Base-by-base conservation (phyloP, 805 yeast species). In the Kazachstania africana region DNA sequence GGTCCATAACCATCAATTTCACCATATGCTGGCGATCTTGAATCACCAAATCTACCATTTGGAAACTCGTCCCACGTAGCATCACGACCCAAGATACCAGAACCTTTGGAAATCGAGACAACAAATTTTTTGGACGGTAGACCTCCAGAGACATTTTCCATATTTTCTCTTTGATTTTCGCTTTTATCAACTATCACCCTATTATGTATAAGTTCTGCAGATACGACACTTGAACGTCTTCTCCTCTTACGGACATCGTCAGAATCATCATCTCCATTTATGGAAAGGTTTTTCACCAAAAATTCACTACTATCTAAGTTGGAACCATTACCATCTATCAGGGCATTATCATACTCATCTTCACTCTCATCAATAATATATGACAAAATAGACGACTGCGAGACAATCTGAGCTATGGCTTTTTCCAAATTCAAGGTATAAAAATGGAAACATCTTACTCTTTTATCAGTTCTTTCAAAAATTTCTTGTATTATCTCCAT, bases 1-100 rank as follows among this genome's bases (percentile, higher is more conserved):
- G 96, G 95, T 2, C 97, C 97, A 54, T 88, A 91, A 19, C 97
- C 97, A 54, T 87, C 96, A 45, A 88, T 83, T 59, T 88, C 96
- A 63, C 97, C 98, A 57, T 81, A 88, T 1, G 97, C 97, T 13
- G 96, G 95, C 21, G 95, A 83, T 47, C 91, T 67, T 0, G 95
- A 81, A 59, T 85, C 94, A 60, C 96, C 94, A 55, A 83, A 84
- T 60, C 97, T 70, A 51, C 96, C 95, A 57, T 87, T 84, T 17
- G 95, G 91, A 57, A 83, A 87, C 49, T 87, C 97, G 62, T 87
- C 97, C 97, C 97, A 87, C 1, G 87, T 81, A 4, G 94, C 94
- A 53, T 82, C 91, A 46, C 82, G 74, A 22, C 94, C 94, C 17
- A 83, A 50, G 2, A 78, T 70, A 24, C 94, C 94, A 42, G 78